phyloP scores from a whole-genome alignment of 257 asterid species.

The Nicotiana noctiflora region DNA sequence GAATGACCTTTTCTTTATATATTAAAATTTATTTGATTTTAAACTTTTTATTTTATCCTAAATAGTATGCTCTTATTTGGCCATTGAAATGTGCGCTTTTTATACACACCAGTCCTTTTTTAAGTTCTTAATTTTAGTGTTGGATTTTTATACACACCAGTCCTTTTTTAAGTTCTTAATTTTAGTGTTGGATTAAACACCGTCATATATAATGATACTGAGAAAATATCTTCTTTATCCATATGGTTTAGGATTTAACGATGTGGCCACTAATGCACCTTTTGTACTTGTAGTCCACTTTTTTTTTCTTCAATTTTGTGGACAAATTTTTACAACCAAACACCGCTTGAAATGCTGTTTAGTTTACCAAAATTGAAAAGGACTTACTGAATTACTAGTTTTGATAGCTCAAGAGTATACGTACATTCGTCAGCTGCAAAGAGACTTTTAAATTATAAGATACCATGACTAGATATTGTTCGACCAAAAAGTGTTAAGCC shows the following conservation, averaged over 20 bases:
- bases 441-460: neutral
- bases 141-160: too few relatives aligned
- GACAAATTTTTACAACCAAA: neutral
- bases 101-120: too few relatives aligned
- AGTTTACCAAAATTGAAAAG: neutral
- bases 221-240: neutral
- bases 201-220: too few relatives aligned
- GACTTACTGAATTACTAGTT: neutral
- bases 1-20: neutral
- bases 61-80: neutral
- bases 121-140: too few relatives aligned
- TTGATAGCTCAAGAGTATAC: neutral
- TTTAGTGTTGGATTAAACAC: too few relatives aligned
- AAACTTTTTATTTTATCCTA: neutral
- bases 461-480: too few relatives aligned
- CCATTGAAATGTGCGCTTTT: neutral
- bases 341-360: neutral
- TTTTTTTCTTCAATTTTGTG: neutral
- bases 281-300: too few relatives aligned
- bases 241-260: constrained; percentile 12
- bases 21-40: neutral
- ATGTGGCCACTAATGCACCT: constrained; percentile 13
- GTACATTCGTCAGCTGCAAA: too few relatives aligned
- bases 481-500: too few relatives aligned
- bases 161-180: too few relatives aligned